Base-by-base conservation (phyloP, 805 yeast species). In the Saccharomycopsis oosterbeekiorum region DNA sequence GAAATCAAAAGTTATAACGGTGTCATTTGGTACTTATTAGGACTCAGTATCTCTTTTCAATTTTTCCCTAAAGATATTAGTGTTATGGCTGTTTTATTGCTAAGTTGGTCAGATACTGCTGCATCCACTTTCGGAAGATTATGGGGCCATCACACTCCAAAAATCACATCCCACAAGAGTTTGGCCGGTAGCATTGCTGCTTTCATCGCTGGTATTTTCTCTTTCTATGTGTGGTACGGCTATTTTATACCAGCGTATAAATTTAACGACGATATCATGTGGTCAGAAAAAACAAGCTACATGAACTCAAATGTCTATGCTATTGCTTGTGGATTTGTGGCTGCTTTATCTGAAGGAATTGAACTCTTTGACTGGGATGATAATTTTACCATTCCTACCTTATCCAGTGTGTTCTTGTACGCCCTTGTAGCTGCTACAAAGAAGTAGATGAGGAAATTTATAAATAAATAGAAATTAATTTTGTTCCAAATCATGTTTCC, bases 71-170 rank as follows among this genome's bases (percentile, higher is more conserved):
- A 90, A 73, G 99, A 94, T 69, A 84, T 94, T 57, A 78, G 86
- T 0, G 76, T 92, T 34, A 78, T 90, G 76, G 78, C 96, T 24
- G 84, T 91, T 2, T 77, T 91, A 65, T 76, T 93, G 58, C 80
- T 94, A 65, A 88, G 97, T 69, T 94, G 98, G 98, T 91, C 96
- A 4, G 99, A 94, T 70, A 90, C 98, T 10, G 93, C 97, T 1
- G 99, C 99, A 1, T 89, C 97, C 2, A 89, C 97, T 0, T 74
- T 92, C 69, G 99, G 99, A 47, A 80, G 99, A 66, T 81, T 81
- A 60, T 93, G 75, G 71, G 98, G 98, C 9, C 80, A 87, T 68
- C 79, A 86, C 65, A 89, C 97, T 8, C 96, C 96, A 50, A 84
- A 86, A 69, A 72, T 93, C 21, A 79, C 86, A 6, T 77, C 80